Conservation (phyloP, 805 yeast genomes). For the Cyberlindnera meyerae region DNA sequence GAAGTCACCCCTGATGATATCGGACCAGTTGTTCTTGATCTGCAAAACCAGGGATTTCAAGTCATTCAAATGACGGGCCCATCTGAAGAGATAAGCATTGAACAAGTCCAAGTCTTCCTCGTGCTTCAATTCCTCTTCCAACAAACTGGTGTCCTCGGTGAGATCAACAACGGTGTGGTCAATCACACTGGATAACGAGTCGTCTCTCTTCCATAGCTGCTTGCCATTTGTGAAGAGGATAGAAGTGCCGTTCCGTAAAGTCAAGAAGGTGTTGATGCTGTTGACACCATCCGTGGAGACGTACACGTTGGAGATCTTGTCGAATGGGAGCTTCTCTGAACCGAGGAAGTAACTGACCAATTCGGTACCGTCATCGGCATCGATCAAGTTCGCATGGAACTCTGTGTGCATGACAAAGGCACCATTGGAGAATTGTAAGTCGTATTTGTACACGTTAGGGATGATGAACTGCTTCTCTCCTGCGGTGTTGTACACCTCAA, state of each 20-base stretch:
- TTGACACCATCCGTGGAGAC: constrained; percentile 15
- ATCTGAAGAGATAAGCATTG: constrained; percentile 30
- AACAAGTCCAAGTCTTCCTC: constrained; percentile 29
- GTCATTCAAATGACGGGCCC: constrained; percentile 25
- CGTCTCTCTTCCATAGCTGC: constrained; percentile 39
- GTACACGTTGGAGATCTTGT: constrained; percentile 5
- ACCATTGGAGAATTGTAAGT: constrained; percentile 14
- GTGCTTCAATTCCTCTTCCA: constrained; percentile 26
- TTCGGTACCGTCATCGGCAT: constrained; percentile 24
- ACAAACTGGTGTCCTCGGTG: constrained; percentile 18
- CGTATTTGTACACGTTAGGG: constrained; percentile 21
- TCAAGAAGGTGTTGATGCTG: constrained; percentile 11
- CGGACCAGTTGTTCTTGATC: constrained; percentile 11
- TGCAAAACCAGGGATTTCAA: constrained; percentile 12
- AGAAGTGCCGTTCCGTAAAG: constrained; percentile 12
- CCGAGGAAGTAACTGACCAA: constrained; percentile 17
- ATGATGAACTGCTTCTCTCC: constrained; percentile 16
- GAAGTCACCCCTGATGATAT: constrained; percentile 2
- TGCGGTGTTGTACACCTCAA: constrained; percentile 16
- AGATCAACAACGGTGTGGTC: constrained; percentile 31
- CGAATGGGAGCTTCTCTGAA: constrained; percentile 11
- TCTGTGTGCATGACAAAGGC: constrained; percentile 21
- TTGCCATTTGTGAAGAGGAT: constrained; percentile 9
- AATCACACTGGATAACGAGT: constrained; percentile 34
- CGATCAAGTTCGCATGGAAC: constrained; percentile 20